phyloP scores from a whole-genome alignment of 805 yeast genomes.

The Zygotorulaspora chibaensis region DNA sequence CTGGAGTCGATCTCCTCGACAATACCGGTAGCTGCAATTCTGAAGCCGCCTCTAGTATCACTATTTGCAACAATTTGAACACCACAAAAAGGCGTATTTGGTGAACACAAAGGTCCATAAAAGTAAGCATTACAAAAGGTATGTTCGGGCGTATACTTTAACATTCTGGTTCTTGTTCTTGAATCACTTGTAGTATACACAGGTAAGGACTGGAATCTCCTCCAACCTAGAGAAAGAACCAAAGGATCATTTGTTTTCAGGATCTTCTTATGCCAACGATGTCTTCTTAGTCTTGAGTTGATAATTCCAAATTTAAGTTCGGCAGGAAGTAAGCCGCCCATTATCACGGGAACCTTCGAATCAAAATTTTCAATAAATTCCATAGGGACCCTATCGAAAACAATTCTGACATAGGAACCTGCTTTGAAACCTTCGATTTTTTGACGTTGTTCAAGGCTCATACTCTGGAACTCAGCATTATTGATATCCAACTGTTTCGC shows the following conservation, averaged over 20 bases:
- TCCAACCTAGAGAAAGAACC: slow-evolving; percentile 92
- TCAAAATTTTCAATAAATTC: slow-evolving; percentile 86
- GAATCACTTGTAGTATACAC: slow-evolving; percentile 95
- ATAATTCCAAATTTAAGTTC: slow-evolving; percentile 91
- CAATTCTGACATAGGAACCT: slow-evolving; percentile 89
- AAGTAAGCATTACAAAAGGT: slow-evolving; percentile 93
- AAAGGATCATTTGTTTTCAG: slow-evolving; percentile 94
- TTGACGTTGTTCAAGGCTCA: slow-evolving; percentile 73
- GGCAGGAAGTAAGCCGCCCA: slow-evolving; percentile 88
- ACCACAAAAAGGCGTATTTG: slow-evolving; percentile 96
- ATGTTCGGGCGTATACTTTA: slow-evolving; percentile 97
- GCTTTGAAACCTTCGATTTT: slow-evolving; percentile 89
- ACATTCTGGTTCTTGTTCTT: slow-evolving; percentile 94
- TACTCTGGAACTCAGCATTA: slow-evolving; percentile 65
- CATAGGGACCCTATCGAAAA: slow-evolving; percentile 77
- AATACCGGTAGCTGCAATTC: slow-evolving; percentile 96
- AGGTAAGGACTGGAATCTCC: slow-evolving; percentile 96
- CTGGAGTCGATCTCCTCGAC: slow-evolving; percentile 88
- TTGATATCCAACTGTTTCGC: slow-evolving; percentile 94
- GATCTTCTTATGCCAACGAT: slow-evolving; percentile 97
- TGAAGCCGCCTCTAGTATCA: slow-evolving; percentile 82
- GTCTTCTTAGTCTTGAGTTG: slow-evolving; percentile 93
- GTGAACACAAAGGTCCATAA: slow-evolving; percentile 95
- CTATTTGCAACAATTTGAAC: slow-evolving; percentile 81
- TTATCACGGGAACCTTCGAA: slow-evolving; percentile 76